These are phyloP conservation scores for Tranzscheliella williamsii DNA, from an alignment of 1,284 basidiomycete species.

Conservation along the genomic window DNA sequence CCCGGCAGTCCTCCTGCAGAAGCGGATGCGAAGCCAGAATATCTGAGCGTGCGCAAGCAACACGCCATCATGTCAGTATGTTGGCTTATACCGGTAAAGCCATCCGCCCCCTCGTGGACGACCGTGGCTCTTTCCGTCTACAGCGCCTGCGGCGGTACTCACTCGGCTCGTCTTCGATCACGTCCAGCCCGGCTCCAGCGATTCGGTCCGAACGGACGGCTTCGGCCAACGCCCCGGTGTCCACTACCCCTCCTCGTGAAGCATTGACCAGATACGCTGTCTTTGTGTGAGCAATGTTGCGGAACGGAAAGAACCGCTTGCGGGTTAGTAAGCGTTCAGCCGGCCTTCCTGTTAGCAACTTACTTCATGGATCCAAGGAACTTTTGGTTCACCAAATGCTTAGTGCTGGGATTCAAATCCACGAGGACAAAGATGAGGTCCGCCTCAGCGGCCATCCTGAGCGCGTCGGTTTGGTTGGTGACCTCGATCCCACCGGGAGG, in stretches of 20 bases:
- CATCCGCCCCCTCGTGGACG: too few species aligned
- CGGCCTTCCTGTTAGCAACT: too few species aligned
- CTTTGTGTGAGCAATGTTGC: constrained; percentile 7
- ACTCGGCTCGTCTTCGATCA: constrained; percentile 85
- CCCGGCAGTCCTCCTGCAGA: constrained; percentile 62
- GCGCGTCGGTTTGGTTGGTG: constrained; percentile 36
- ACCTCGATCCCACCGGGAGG: constrained; percentile 18
- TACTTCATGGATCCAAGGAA: constrained; percentile 84
- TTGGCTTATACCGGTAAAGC: too few species aligned
- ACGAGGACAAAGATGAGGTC: constrained; percentile 69
- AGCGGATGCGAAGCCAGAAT: constrained; percentile 76
- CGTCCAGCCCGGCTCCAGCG: constrained; percentile 89
- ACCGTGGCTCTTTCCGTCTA: neutral
- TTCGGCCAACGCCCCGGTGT: constrained; percentile 76
- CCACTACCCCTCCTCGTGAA: constrained; percentile 71
- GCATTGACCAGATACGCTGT: constrained; percentile 50
- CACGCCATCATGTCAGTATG: too few species aligned
- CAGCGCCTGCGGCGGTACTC: neutral
- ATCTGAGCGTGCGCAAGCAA: too few species aligned
- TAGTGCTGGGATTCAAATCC: constrained; percentile 74
- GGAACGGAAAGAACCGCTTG: too few species aligned
- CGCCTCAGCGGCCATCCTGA: constrained; percentile 20
- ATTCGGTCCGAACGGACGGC: constrained; percentile 78
- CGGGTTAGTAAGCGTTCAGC: too few species aligned
- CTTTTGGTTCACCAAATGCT: constrained; percentile 72